phyloP scores from a whole-genome alignment of 352 stramenopile species.

The Lagenidium giganteum region DNA sequence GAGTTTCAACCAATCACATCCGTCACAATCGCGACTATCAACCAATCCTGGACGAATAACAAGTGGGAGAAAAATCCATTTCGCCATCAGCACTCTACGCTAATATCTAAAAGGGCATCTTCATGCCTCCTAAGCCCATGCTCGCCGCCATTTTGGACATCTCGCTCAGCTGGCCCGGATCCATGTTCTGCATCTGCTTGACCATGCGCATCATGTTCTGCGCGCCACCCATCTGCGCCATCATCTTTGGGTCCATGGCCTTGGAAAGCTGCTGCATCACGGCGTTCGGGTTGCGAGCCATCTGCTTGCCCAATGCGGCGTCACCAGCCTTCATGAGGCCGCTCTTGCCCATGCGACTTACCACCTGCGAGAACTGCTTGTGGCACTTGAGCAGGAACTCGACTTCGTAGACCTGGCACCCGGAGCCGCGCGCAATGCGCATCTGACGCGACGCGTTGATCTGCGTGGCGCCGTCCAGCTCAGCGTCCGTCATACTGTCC shows the following conservation, averaged over 20 bases:
- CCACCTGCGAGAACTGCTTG: constrained; percentile 94
- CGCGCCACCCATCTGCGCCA: constrained; percentile 76
- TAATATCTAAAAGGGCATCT: constrained; percentile 78
- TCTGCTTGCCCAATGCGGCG: constrained; percentile 88
- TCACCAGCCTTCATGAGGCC: constrained; percentile 90
- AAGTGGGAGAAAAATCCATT: no score
- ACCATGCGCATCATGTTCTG: constrained; percentile 93
- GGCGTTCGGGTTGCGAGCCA: constrained; percentile 94
- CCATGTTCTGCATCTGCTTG: constrained; percentile 91
- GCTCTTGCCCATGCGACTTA: constrained; percentile 97
- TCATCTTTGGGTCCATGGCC: constrained; percentile 92
- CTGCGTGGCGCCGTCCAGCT: constrained; percentile 91
- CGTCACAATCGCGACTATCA: no score
- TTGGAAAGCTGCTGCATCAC: constrained; percentile 97
- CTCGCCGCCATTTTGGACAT: constrained; percentile 72
- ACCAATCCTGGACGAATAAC: no score
- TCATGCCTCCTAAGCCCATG: constrained; percentile 71
- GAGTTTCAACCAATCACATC: no score
- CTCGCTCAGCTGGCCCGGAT: constrained; percentile 62
- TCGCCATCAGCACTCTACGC: no score
- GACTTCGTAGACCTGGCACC: constrained; percentile 82
- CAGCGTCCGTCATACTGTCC: constrained; percentile 97
- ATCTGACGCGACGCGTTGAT: constrained; percentile 63
- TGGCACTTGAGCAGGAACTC: constrained; percentile 94
- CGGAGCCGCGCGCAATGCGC: constrained; percentile 90